These are phyloP conservation scores for Lantana camara DNA, from an alignment of 257 asterid genomes.

Conservation along the genomic window DNA sequence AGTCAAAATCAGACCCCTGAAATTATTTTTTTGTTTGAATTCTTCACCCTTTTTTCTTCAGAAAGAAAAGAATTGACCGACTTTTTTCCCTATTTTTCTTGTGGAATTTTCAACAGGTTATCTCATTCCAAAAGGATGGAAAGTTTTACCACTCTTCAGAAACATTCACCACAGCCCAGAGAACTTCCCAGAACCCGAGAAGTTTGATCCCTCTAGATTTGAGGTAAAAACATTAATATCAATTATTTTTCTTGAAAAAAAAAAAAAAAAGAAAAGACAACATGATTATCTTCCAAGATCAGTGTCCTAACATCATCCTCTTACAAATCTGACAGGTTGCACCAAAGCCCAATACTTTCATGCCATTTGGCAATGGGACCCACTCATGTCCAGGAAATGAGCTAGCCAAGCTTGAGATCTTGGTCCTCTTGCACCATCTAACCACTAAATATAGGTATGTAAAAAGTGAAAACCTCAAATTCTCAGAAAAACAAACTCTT, in stretches of 20 bases:
- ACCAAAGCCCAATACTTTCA: constrained; percentile 87
- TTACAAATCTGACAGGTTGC: constrained; percentile 47
- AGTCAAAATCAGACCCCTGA: neutral
- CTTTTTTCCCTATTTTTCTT: neutral
- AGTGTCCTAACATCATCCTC: neutral
- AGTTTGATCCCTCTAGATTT: constrained; percentile 96
- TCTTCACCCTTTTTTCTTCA: no score
- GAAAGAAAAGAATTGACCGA: neutral
- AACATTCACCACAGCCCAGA: constrained; percentile 93
- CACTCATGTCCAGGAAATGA: constrained; percentile 97
- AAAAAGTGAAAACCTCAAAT: constrained; percentile 7
- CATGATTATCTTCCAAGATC: constrained; percentile 8
- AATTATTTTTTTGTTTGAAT: no score
- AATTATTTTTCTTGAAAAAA: neutral
- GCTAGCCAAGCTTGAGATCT: constrained; percentile 88
- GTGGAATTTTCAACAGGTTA: constrained; percentile 50
- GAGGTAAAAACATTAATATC: constrained; percentile 54
- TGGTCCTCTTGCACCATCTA: constrained; percentile 81
- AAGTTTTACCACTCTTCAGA: constrained; percentile 90
- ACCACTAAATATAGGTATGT: constrained; percentile 93
- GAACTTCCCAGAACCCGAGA: constrained; percentile 84
- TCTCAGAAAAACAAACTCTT: neutral
- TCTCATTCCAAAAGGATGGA: constrained; percentile 94
- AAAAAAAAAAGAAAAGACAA: neutral
- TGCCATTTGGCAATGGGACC: constrained; percentile 96